Conservation (phyloP, 2,329 filamentous ascomycete species). For the Cladosporium sp. region DNA sequence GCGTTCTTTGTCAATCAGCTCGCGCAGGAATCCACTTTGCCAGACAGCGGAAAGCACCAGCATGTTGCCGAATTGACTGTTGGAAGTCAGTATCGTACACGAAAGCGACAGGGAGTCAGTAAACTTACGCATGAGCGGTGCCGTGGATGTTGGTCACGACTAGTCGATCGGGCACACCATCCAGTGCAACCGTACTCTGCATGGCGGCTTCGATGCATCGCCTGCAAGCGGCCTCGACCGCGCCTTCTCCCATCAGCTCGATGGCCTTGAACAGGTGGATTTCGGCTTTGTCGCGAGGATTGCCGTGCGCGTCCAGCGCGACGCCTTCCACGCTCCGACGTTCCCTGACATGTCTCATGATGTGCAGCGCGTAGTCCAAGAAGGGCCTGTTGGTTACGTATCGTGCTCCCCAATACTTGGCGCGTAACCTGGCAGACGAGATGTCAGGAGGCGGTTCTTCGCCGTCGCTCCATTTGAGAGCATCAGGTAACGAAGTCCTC, state of each 20-base stretch:
- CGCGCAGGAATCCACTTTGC: constrained; percentile 40
- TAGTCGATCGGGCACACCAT: constrained; percentile 61
- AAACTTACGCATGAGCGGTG: constrained; percentile 89
- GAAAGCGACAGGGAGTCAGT: not conserved
- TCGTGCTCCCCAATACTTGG: constrained; percentile 89
- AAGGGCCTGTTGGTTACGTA: constrained; percentile 87
- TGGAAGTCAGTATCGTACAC: constrained; percentile 22
- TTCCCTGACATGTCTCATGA: constrained; percentile 31
- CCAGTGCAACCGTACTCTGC: constrained; percentile 79
- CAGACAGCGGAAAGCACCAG: constrained; percentile 79
- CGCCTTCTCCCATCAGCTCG: constrained; percentile 21
- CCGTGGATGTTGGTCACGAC: constrained; percentile 96
- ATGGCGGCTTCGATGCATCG: constrained; percentile 70
- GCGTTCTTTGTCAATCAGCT: constrained; percentile 50
- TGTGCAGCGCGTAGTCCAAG: constrained; percentile 56
- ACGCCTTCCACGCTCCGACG: constrained; percentile 21
- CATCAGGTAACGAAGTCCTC: constrained; percentile 46
- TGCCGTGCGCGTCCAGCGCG: constrained; percentile 28
- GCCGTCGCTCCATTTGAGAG: constrained; percentile 60
- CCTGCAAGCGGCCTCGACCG: constrained; percentile 28
- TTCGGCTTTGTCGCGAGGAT: constrained; percentile 29
- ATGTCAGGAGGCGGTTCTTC: constrained; percentile 73
- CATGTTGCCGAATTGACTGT: constrained; percentile 93
- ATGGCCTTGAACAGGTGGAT: constrained; percentile 34
- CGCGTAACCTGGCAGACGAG: constrained; percentile 75